A percentile compares a stretch with the other conserved stretches of the same genome.
Evolutionary conservation across 2,329 filamentous ascomycete genomes (phyloP).

Genomic region (Cadophora luteo-olivacea): DNA sequence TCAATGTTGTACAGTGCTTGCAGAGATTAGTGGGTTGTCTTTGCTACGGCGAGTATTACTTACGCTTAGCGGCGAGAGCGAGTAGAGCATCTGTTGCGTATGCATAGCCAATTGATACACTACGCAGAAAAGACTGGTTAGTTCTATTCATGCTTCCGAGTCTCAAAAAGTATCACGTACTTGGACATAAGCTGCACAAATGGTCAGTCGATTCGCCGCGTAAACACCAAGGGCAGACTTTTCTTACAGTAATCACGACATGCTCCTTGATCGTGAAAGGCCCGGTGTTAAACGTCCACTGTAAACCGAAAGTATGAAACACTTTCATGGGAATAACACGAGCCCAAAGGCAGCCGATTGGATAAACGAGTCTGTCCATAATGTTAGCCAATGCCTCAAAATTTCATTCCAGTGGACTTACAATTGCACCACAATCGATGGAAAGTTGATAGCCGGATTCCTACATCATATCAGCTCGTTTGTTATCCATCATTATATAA

Average conservation of each 20-base stretch:
- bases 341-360: conserved; percentile 44
- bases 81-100: conserved; percentile 78
- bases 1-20: conserved; percentile 70
- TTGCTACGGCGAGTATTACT: background rate
- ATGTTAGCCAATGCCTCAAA: conserved; percentile 17
- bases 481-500: background rate
- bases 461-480: background rate
- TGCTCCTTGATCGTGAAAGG: conserved; percentile 76
- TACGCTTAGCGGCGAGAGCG: conserved; percentile 57
- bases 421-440: conserved; percentile 57
- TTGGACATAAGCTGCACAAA: conserved; percentile 33
- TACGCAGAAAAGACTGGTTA: conserved; percentile 35
- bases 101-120: conserved; percentile 44
- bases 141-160: background rate
- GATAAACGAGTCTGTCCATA: conserved; percentile 24
- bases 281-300: conserved; percentile 66
- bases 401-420: conserved; percentile 11
- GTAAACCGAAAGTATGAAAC: conserved; percentile 55
- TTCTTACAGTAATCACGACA: conserved; percentile 64
- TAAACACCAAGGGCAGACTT: no score
- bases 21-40: conserved; percentile 43
- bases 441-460: conserved; percentile 28
- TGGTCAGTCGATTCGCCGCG: conserved; percentile 43
- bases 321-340: conserved; percentile 46
- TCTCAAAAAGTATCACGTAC: conserved; percentile 13